Evolutionary conservation across 305 asterid genomes (phyloP).

Genomic region (Rubia tinctorum): DNA sequence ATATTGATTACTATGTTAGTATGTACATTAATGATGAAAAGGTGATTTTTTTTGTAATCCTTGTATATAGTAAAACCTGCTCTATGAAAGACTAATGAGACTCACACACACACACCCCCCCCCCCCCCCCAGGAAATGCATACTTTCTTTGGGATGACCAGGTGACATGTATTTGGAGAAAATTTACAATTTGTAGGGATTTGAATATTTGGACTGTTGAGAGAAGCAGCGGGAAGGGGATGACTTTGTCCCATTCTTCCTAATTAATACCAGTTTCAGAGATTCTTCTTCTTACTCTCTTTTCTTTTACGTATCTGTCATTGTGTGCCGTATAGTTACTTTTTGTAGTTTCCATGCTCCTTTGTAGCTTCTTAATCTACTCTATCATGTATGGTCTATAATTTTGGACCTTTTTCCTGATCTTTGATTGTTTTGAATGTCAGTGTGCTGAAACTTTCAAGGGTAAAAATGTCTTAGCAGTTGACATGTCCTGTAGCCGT

Average conservation of each 20-base stretch:
- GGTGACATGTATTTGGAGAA: no score
- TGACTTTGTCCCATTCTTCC: background rate
- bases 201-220: background rate
- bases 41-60: background rate
- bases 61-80: background rate
- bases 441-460: conserved; percentile 63
- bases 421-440: conserved; percentile 28
- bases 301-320: background rate
- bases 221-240: background rate
- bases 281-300: background rate
- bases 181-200: background rate
- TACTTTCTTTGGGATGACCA: background rate
- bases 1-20: background rate
- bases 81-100: background rate
- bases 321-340: background rate
- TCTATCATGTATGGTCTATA: background rate
- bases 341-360: background rate
- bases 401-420: conserved; percentile 22
- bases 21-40: background rate
- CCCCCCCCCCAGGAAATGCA: background rate
- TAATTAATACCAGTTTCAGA: background rate
- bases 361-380: background rate
- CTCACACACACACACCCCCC: no score
- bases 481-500: conserved; percentile 35
- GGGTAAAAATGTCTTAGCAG: conserved; percentile 40